These are phyloP conservation scores for Apiospora arundinis DNA, from an alignment of 2,329 filamentous ascomycete genomes.

Conservation along the genomic window DNA sequence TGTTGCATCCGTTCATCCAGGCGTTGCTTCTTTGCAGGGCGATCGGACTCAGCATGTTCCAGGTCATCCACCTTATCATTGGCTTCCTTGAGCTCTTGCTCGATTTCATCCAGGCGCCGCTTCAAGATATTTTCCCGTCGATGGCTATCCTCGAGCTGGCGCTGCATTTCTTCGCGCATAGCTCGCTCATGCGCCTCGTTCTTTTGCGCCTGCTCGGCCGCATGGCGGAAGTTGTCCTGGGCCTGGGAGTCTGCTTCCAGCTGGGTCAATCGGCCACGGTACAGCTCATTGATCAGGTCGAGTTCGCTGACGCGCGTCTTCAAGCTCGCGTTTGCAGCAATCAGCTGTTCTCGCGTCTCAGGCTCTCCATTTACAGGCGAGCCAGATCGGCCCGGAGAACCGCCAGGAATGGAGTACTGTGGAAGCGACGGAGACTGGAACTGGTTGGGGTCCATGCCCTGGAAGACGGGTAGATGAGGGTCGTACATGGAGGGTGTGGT, in stretches of 20 bases:
- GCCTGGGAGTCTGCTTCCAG: conserved; percentile 77
- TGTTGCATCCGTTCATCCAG: conserved; percentile 20
- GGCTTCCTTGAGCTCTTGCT: conserved; percentile 56
- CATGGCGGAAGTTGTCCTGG: conserved; percentile 58
- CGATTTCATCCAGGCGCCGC: conserved; percentile 79
- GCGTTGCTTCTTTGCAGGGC: conserved; percentile 24
- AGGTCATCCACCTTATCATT: conserved; percentile 36
- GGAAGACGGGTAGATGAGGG: conserved; percentile 80
- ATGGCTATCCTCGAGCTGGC: conserved; percentile 77
- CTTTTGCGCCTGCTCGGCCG: conserved; percentile 59
- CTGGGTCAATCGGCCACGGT: conserved; percentile 77
- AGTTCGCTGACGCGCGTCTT: conserved; percentile 95
- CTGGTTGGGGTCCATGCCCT: conserved; percentile 74
- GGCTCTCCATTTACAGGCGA: conserved; percentile 63
- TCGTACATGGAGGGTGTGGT: conserved; percentile 78
- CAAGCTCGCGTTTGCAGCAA: conserved; percentile 82
- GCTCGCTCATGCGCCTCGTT: conserved; percentile 63
- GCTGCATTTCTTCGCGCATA: conserved; percentile 57
- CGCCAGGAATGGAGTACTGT: conserved; percentile 58
- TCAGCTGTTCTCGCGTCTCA: conserved; percentile 80
- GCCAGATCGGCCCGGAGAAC: conserved; percentile 56
- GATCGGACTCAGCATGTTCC: conserved; percentile 26
- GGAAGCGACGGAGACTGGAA: conserved; percentile 64
- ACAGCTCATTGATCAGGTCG: conserved; percentile 90
- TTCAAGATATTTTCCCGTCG: conserved; percentile 83